A percentile compares a stretch with the other conserved stretches of the same genome.
phyloP scores from a whole-genome alignment of 2,329 filamentous ascomycete species.

The Colletotrichum eleusines region DNA sequence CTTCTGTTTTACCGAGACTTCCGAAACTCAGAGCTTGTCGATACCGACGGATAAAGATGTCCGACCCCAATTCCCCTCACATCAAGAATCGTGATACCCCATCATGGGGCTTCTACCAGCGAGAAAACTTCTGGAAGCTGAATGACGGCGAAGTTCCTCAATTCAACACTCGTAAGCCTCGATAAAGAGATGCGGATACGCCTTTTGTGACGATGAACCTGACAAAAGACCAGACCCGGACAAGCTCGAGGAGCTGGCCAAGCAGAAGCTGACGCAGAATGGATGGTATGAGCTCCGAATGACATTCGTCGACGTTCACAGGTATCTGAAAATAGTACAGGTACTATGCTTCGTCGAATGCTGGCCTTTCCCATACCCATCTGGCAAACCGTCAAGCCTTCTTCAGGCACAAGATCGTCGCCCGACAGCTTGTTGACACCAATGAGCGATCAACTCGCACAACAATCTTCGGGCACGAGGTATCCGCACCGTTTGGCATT shows the following conservation, averaged over 20 bases:
- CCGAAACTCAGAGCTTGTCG: not conserved
- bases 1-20: not conserved
- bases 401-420: slow-evolving; percentile 72
- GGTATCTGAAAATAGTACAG: slow-evolving; percentile 39
- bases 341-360: slow-evolving; percentile 69
- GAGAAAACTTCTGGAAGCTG: slow-evolving; percentile 46
- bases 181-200: not conserved
- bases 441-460: slow-evolving; percentile 68
- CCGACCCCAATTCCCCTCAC: slow-evolving; percentile 44
- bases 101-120: slow-evolving; percentile 47
- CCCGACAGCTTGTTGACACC: slow-evolving; percentile 69
- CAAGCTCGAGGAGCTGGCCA: slow-evolving; percentile 69
- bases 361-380: slow-evolving; percentile 63
- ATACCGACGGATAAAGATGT: not conserved
- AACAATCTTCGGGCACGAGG: slow-evolving; percentile 70
- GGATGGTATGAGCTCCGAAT: slow-evolving; percentile 59
- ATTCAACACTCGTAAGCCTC: slow-evolving; percentile 45
- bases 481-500: slow-evolving; percentile 72
- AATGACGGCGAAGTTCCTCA: slow-evolving; percentile 44
- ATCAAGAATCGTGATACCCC: slow-evolving; percentile 45
- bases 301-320: not conserved
- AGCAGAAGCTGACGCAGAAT: slow-evolving; percentile 65
- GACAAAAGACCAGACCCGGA: slow-evolving; percentile 59
- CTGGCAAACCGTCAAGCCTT: slow-evolving; percentile 73
- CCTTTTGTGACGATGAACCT: not conserved